Base-by-base conservation (phyloP, 148 eudicot genomes). In the Amaranthus hypochondriacus region DNA sequence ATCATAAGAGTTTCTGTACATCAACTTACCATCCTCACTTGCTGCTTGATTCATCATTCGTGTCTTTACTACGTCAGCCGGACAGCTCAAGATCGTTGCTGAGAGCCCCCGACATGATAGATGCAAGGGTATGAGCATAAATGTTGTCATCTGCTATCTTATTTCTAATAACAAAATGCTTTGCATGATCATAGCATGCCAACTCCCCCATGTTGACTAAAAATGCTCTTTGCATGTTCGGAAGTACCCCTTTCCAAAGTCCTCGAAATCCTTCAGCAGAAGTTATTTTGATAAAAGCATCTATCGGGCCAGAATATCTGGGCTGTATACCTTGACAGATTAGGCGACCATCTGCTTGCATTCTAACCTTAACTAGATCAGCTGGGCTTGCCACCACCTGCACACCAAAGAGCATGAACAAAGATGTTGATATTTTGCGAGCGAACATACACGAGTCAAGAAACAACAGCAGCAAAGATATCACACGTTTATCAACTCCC, bases 371-470 rank as follows among this genome's bases (percentile, higher is more conserved):
- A 48, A 90, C 86, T 46, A 93, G 87, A 84, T 93, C 96, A 78
- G 98, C 98, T 60, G 98, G 98, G 86, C 98, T 93, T 48, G 94
- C 90, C 57, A 90, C 80, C 67, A 90, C 83, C 94, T 90, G 91
- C 54, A 77, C 73, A 72, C 78, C 77, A 84, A 83, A 61, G 69
- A 53, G 66, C 49, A 76, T 66, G 76, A 63, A 58, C 62, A 56
- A 14, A 63, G 60, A 66, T 73, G 57, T 68, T 80, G 76, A 72
- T 74, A 52, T 18, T 55, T 54, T 51, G 52, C 55, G 50, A 63
- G 63, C 43, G 39, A 39, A 56, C 10, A 47, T 11, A 4, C 5
- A 62, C 39, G 39, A 28, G 39, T 28, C 39, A 8, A 12, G 46
- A 63, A 15, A 42, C 7, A 6, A 52, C 50, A 76, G 21, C 70